phyloP scores from a whole-genome alignment of 495 filamentous ascomycete genomes.

The Halenospora varia region DNA sequence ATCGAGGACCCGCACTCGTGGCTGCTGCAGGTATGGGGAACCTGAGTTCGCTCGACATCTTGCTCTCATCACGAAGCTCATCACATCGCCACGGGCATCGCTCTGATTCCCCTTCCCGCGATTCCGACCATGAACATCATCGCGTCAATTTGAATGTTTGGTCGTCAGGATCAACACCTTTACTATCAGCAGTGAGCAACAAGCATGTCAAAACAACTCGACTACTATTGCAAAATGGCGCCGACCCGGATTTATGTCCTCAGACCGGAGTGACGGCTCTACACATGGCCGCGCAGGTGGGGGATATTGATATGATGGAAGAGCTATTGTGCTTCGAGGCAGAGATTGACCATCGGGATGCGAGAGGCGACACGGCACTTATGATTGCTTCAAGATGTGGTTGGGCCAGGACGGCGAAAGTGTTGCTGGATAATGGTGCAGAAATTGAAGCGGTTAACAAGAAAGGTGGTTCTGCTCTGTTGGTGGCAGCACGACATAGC shows the following conservation, averaged over 20 bases:
- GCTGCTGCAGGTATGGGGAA: conserved; percentile 1
- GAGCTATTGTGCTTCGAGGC: background rate
- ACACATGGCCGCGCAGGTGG: background rate
- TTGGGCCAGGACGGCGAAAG: background rate
- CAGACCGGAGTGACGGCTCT: conserved; percentile 7
- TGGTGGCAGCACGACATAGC: conserved; percentile 6
- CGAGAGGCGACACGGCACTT: conserved; percentile 8
- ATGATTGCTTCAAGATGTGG: conserved; percentile 8
- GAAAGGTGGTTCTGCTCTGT: background rate
- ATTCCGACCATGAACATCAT: background rate
- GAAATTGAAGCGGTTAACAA: background rate
- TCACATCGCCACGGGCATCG: no score
- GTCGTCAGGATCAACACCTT: conserved; percentile 4
- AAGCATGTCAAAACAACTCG: conserved; percentile 8
- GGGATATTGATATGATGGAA: conserved; percentile 9
- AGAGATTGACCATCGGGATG: background rate
- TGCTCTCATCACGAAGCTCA: background rate
- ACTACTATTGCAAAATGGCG: conserved; percentile 5
- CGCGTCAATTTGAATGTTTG: conserved; percentile 1
- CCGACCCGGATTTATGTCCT: conserved; percentile 9
- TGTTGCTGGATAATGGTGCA: background rate
- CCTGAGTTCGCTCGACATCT: conserved; percentile 1
- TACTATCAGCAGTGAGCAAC: conserved; percentile 9
- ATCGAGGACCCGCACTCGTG: conserved; percentile 12
- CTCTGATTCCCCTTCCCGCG: no score